Evolutionary conservation across 441 rosid species (phyloP).

Genomic region (Aleurites moluccanus): DNA sequence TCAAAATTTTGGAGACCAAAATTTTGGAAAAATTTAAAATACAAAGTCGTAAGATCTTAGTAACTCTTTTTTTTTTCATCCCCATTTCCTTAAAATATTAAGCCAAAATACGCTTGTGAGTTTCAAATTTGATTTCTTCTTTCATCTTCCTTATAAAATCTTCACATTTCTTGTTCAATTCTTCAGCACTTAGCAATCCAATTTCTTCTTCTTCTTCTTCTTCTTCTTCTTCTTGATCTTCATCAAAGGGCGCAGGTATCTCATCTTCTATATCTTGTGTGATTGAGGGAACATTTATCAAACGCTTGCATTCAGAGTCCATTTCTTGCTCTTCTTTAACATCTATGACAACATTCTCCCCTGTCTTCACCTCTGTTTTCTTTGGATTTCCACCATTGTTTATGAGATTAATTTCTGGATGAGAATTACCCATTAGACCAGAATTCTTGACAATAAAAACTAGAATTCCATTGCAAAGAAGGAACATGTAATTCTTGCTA

Average conservation of each 20-base stretch:
- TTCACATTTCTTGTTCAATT: constrained; percentile 65
- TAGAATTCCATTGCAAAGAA: constrained; percentile 76
- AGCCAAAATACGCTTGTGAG: constrained; percentile 20
- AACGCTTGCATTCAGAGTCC: neutral
- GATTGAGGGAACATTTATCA: constrained; percentile 8
- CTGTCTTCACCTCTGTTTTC: constrained; percentile 17
- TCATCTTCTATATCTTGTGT: constrained; percentile 23
- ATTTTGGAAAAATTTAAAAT: too few relatives aligned
- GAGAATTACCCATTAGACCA: constrained; percentile 32
- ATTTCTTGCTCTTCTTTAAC: constrained; percentile 22
- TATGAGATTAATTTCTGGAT: neutral
- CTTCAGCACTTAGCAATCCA: constrained; percentile 49
- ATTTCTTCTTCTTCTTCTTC: constrained; percentile 29
- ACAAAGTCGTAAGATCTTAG: neutral
- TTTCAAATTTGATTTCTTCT: constrained; percentile 37
- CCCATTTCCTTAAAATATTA: constrained; percentile 10
- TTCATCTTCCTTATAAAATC: constrained; percentile 68
- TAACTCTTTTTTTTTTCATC: neutral
- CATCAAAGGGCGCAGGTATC: neutral
- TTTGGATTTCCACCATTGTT: neutral
- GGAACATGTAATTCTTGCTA: constrained; percentile 67
- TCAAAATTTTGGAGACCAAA: neutral
- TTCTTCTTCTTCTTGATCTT: constrained; percentile 23
- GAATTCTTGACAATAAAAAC: constrained; percentile 51
- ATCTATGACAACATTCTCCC: constrained; percentile 15